Conservation (phyloP, 441 rosid genomes). For the Eutrema salsugineum region DNA sequence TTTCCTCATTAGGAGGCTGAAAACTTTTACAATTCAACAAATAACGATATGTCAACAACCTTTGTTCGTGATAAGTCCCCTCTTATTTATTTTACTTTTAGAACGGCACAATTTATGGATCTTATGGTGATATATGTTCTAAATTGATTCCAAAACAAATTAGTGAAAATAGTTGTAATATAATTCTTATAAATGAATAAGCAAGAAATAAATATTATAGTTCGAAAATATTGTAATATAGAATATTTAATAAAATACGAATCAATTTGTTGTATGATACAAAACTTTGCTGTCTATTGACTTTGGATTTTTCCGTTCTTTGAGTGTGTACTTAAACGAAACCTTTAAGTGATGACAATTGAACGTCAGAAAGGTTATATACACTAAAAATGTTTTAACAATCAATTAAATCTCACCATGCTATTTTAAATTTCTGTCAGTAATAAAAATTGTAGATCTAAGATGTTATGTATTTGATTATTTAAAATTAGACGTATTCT, state of each 20-base stretch:
- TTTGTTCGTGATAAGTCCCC: conserved; percentile 21
- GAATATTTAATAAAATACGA: neutral
- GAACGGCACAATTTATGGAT: conserved; percentile 8
- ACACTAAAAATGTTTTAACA: neutral
- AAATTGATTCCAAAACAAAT: neutral
- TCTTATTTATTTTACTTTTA: conserved; percentile 13
- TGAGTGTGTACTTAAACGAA: neutral
- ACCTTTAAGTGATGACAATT: neutral
- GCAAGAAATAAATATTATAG: neutral
- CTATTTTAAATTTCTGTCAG: neutral
- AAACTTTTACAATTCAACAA: conserved; percentile 32
- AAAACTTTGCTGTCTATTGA: neutral
- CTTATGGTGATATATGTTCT: neutral
- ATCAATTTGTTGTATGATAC: neutral
- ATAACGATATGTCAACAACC: conserved; percentile 19
- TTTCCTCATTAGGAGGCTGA: conserved; percentile 31
- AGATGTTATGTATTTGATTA: neutral
- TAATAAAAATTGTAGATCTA: neutral
- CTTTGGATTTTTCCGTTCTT: neutral
- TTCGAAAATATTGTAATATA: neutral
- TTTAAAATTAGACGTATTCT: neutral
- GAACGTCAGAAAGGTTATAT: neutral
- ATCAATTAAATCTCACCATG: neutral
- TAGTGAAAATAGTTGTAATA: neutral
- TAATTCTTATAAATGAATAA: neutral